phyloP scores from a whole-genome alignment of 2,329 filamentous ascomycete genomes.

The Sporothrix protearum region DNA sequence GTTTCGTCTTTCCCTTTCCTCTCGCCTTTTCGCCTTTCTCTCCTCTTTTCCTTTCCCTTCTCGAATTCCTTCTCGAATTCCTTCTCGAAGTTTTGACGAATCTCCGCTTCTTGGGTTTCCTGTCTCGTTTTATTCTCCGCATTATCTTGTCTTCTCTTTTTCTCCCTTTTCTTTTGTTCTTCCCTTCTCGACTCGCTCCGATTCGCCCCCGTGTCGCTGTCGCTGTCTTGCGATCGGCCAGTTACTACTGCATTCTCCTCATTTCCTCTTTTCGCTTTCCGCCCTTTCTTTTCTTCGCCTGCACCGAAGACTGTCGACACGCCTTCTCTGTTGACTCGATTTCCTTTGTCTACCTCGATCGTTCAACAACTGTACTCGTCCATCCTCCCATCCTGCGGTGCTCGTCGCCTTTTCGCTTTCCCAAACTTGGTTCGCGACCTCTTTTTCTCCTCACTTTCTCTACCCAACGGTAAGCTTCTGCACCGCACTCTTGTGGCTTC shows the following conservation, averaged over 20 bases:
- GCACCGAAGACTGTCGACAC: not conserved
- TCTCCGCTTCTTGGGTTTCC: constrained; percentile 10
- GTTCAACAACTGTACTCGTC: not conserved
- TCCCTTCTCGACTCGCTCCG: not conserved
- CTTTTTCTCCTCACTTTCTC: not conserved
- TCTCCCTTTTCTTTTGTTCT: not conserved
- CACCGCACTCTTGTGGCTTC: not conserved
- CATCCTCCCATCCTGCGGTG: not conserved
- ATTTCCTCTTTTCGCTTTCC: not conserved
- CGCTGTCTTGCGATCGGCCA: not conserved
- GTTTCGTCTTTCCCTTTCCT: constrained; percentile 4
- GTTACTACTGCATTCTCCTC: constrained; percentile 21
- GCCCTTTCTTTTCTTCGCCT: not conserved
- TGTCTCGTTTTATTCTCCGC: not conserved
- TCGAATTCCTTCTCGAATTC: too few relatives aligned
- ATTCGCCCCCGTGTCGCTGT: not conserved
- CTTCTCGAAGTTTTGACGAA: constrained; percentile 2
- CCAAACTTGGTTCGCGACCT: not conserved
- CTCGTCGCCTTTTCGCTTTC: not conserved
- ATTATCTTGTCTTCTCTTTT: not conserved
- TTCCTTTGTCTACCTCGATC: not conserved
- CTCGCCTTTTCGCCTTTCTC: not conserved
- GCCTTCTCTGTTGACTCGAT: not conserved
- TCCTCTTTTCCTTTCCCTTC: constrained; percentile 10
- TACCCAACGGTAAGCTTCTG: constrained; percentile 4